Evolutionary conservation across 257 asterid genomes (phyloP), one percentile per base, ranked within the genome.

Genomic region (Solanum appendiculatum): DNA sequence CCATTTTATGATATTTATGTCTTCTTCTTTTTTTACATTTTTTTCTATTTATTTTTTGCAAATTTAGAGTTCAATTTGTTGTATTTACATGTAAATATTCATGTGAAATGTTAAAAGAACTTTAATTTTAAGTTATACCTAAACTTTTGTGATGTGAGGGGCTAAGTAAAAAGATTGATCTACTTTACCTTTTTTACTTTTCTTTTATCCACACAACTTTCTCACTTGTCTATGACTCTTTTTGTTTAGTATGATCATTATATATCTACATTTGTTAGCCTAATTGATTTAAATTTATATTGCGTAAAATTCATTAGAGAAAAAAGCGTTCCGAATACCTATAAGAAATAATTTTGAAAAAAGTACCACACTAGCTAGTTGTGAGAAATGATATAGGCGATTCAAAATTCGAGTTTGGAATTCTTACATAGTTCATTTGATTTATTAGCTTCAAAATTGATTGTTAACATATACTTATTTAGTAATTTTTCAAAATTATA

Each of bases 11-110:
- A 7, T 44, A 16, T 78, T 78, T 46, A 78, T 78, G 27, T 27
- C 2, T 27, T 78, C n/a, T n/a, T n/a, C n/a, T 77, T 44, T 75
- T 5, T n/a, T 7, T 88, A 29, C 48, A 16, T 16, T 37, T 42
- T 58, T 40, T 77, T 40, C 85, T 78, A n/a, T 18, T 39, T 37
- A 3, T 9, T 31, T 7, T n/a, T 13, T 64, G 42, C 69, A 90
- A 68, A 86, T 84, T 86, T 37, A 31, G 31, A 33, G 39, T 27
- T 74, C 60, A 80, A 58, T n/a, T 39, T 31, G 42, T 68, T 74
- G 84, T 88, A 86, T 84, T 70, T 86, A 88, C 70, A 87, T 85
- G 92, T 87, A 88, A 80, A 90, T 84, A 87, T 70, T 34, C 63
- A 86, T 83, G 74, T 66, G 85, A 86, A 46, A 29, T 77, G 56